phyloP scores from a whole-genome alignment of 2,329 filamentous ascomycete species.

The Fusarium sp. region DNA sequence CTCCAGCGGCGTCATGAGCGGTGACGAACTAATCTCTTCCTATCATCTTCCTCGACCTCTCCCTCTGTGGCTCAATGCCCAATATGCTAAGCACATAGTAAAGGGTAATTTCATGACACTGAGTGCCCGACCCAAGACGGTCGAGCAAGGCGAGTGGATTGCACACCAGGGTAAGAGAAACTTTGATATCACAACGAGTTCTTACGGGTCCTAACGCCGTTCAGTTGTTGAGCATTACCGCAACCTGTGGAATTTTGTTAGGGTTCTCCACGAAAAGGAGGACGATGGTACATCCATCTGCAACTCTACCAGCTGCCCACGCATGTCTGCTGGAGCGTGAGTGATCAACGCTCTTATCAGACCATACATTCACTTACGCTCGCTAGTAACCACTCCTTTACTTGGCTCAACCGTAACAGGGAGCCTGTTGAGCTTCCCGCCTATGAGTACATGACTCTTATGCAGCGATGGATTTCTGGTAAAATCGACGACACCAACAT shows the following conservation, averaged over 20 bases:
- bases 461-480: constrained; percentile 96
- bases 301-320: constrained; percentile 85
- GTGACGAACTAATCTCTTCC: constrained; percentile 66
- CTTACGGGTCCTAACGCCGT: neutral
- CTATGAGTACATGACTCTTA: constrained; percentile 91
- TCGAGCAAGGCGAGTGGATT: constrained; percentile 95
- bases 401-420: constrained; percentile 90
- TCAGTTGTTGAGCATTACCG: constrained; percentile 93
- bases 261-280: constrained; percentile 88
- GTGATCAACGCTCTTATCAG: constrained; percentile 51
- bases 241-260: constrained; percentile 88
- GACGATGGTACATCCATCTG: constrained; percentile 82
- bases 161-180: constrained; percentile 81
- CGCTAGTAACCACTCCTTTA: constrained; percentile 87
- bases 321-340: constrained; percentile 94
- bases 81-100: constrained; percentile 87
- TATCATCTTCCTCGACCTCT: constrained; percentile 74
- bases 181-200: neutral
- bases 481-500: constrained; percentile 91
- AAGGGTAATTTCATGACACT: constrained; percentile 99
- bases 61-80: constrained; percentile 77
- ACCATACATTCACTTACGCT: constrained; percentile 15
- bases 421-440: constrained; percentile 93
- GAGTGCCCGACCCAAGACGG: constrained; percentile 90
- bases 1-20: constrained; percentile 58